Conservation (phyloP, 371 early-diverging fungal genomes). For the Thermomucor indicae-seudaticae region DNA sequence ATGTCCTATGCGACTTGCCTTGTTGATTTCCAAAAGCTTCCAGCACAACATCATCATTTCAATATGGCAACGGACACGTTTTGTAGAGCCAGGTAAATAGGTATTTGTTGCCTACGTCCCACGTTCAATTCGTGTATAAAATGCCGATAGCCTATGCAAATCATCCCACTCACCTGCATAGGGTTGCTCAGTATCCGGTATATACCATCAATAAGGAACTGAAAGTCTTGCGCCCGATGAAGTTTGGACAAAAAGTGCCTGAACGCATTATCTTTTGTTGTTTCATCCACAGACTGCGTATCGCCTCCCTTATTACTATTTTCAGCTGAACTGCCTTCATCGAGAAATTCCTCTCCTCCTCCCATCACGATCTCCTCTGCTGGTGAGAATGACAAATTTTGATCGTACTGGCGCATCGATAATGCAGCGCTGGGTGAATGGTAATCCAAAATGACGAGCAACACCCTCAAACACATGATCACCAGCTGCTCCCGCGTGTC, state of each 20-base stretch:
- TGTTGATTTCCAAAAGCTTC: conserved; percentile 75
- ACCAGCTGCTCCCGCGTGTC: conserved; percentile 72
- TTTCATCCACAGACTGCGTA: conserved; percentile 11
- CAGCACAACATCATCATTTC: conserved; percentile 85
- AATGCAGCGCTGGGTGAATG: conserved; percentile 40
- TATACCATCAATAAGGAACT: conserved; percentile 69
- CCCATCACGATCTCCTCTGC: conserved; percentile 9
- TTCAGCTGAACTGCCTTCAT: conserved; percentile 14
- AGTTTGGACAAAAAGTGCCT: conserved; percentile 70
- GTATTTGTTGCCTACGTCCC: conserved; percentile 60
- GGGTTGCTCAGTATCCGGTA: conserved; percentile 76
- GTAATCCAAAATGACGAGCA: conserved; percentile 72
- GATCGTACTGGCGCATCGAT: conserved; percentile 14
- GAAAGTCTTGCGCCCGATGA: conserved; percentile 76
- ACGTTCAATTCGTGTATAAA: conserved; percentile 2
- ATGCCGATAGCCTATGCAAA: neutral
- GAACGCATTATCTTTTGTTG: conserved; percentile 64
- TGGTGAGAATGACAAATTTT: conserved; percentile 3
- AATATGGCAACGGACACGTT: conserved; percentile 60
- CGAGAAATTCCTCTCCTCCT: conserved; percentile 11
- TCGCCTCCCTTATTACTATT: neutral
- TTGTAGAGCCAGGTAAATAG: conserved; percentile 76
- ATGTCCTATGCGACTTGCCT: conserved; percentile 34
- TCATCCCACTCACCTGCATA: conserved; percentile 63
- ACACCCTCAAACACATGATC: conserved; percentile 58